Evolutionary conservation across 2,329 filamentous ascomycete genomes (phyloP), one percentile per base, ranked within the genome.

Genomic region (Aspergillus aculeatus): DNA sequence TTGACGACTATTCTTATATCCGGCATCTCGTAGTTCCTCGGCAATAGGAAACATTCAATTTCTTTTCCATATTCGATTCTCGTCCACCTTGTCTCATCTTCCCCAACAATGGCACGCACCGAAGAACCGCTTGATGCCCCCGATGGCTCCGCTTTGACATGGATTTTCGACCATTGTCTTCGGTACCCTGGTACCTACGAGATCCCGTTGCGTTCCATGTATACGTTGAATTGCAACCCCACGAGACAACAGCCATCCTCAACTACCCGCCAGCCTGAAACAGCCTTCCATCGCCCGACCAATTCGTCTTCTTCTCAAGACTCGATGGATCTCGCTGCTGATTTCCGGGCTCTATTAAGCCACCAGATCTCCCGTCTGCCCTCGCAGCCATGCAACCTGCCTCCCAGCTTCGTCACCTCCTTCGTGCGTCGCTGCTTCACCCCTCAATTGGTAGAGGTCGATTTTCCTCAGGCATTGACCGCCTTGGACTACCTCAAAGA

Each of bases 141-240:
- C 7, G 74, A 78, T 64, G 78, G 77, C 62, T 74, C 76, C 41
- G 73, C 76, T 24, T 75, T 81, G 69, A 73, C 78, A 61, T 80
- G 82, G 80, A 84, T 86, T 61, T 77, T 86, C 53, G 84, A 86
- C 59, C 84, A 86, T 70, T 79, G 86, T 59, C 75, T 87, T 56
- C 81, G 83, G 59, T 86, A 88, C 69, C 85, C 85, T 9, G 82
- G 80, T 67, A 83, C 80, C 66, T 88, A 89, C 69, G 86, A 89
- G 67, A 84, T 89, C 32, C 86, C 86, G 21, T 79, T 89, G 29
- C 83, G 86, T 59, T 88, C 85, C 63, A 88, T 89, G 84, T 89
- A 88, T 76, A 82, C 83, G 26, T 79, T 89, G 71, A 89, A 89
- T 69, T 86, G 83, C 62, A 81, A 83, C 19, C 81, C 84, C 19